Evolutionary conservation across 164 flowering plant genomes (phyloP), one percentile per base, ranked within the genome.

Genomic region (Kalanchoe fedtschenkoi): DNA sequence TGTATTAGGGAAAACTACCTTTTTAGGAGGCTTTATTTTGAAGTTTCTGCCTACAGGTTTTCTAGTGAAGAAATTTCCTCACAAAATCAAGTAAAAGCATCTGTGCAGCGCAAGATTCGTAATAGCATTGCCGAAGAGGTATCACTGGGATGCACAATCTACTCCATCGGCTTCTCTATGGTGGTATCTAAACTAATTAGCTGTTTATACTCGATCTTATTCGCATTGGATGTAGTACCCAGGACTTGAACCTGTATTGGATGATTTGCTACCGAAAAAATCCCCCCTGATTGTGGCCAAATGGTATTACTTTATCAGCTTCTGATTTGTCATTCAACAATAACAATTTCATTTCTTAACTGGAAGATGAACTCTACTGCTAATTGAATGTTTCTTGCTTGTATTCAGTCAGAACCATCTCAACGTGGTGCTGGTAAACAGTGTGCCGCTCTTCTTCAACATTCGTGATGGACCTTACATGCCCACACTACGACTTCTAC

Each of bases 51-150:
- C 34, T 66, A 22, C 46, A 93, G 99, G 82, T 93, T 93, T 71
- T 72, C 97, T 2, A 65, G 68, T 32, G 99, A 93, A 72, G 99
- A 93, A 10, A 90, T 93, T n/a, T 90, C 99, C 5, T 71, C 86
- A 22, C 99, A 93, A 66, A 93, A 93, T 77, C 99, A 93, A 83
- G 97, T 93, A n/a, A 93, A 93, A 81, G 99, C 99, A 62, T 93
- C 99, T 60, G 97, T 93, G 34, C 99, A 93, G 59, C 82, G 99
- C 29, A 93, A 74, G 78, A 93, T 93, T 42, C 83, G 97, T 22
- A 95, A 87, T 68, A 88, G 97, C 68, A 90, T 93, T 72, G 91
- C 95, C 3, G 99, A 93, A 35, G 96, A 93, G 97, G 99, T 87
- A 71, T 67, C 39, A 11, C 32, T 11, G 0, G 28, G 61, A 32